phyloP scores from a whole-genome alignment of 1,139 yeast species.

The Sporopachydermia cereana region DNA sequence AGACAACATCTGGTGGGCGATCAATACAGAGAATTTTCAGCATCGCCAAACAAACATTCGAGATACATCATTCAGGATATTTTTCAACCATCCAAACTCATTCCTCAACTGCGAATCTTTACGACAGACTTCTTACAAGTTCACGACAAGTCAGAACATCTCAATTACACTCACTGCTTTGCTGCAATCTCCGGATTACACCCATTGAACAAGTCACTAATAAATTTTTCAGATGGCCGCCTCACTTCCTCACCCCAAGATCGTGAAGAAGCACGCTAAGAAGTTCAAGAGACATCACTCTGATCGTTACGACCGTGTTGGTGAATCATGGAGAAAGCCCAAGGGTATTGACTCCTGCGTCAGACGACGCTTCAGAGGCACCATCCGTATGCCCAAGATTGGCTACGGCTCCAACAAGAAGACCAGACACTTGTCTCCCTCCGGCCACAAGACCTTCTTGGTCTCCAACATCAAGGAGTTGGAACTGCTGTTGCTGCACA shows the following conservation, averaged over 20 bases:
- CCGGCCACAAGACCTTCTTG: conserved; percentile 96
- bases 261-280: conserved; percentile 98
- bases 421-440: conserved; percentile 92
- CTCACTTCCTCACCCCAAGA: conserved; percentile 97
- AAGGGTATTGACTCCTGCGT: conserved; percentile 99
- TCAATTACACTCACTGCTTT: no score
- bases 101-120: no score
- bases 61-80: no score
- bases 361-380: conserved; percentile 99
- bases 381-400: conserved; percentile 97
- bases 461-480: conserved; percentile 90
- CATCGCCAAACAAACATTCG: no score
- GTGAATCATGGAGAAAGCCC: conserved; percentile 99
- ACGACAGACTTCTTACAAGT: no score
- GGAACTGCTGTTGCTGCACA: conserved; percentile 93
- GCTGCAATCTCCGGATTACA: no score
- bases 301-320: conserved; percentile 97
- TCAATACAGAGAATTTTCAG: no score
- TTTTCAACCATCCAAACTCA: no score
- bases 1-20: no score
- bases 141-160: no score
- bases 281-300: conserved; percentile 99
- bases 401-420: conserved; percentile 99
- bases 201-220: no score
- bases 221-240: conserved; percentile 68